Evolutionary conservation across 768 basidiomycete species (phyloP), one percentile per base, ranked within the genome.

Genomic region (Leccinum arenicola): DNA sequence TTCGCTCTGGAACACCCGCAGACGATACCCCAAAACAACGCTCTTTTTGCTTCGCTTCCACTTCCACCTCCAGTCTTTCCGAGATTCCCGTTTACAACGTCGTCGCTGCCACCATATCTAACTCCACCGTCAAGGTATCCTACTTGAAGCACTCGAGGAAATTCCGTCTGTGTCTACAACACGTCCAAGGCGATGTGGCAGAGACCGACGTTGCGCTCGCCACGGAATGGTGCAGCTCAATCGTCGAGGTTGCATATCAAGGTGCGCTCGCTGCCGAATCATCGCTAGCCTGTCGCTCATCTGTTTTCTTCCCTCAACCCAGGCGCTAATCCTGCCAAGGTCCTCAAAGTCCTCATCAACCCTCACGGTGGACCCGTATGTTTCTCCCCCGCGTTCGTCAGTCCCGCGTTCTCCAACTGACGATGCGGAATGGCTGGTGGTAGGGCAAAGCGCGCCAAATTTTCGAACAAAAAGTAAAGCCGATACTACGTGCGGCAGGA

Each of bases 281-380:
- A 10, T 12, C 5, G n/a, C 6, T 47, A n/a, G 49, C 27, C 54
- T 35, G 10, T 51, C 19, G 19, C 60, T 55, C 17, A 57, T 58
- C 53, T 19, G 38, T 61, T 53, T 15, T 35, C 10, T 48, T 60
- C 49, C 33, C 21, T 35, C 31, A 9, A 6, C 43, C 23, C 56
- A 79, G 89, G 82, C 45, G 71, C 82, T n/a, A 80, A 81, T 64
- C 84, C 79, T 21, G 70, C 76, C 52, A 79, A 86, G 50, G 74
- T 77, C 19, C 68, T 95, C 31, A 84, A 85, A 61, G 80, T 94
- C 8, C 68, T 95, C 47, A 78, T 95, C 40, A 95, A 95, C 70
- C 93, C 93, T 9, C 74, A 80, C 56, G 86, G 93, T 53, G 93
- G 93, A n/a, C 80, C 78, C 21, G 92, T 91, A 68, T 31, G 86